These are phyloP conservation scores for Candida montana DNA, from an alignment of 805 yeast species.

Conservation along the genomic window DNA sequence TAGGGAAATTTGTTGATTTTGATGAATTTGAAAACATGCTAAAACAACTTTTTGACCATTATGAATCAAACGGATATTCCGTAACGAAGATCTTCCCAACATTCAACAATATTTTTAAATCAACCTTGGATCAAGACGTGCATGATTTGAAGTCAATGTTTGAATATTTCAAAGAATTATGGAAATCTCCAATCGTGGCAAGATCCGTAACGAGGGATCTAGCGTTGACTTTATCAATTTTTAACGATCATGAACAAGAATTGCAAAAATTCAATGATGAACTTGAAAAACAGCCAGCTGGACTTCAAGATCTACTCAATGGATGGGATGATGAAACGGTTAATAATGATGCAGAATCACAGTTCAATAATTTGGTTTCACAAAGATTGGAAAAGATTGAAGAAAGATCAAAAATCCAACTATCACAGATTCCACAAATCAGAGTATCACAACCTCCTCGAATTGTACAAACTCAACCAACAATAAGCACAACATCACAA, in stretches of 20 bases:
- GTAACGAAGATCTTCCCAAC: too few species aligned
- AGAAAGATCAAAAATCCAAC: not conserved
- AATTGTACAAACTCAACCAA: too few species aligned
- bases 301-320: constrained; percentile 6
- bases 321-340: constrained; percentile 19
- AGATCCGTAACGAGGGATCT: constrained; percentile 12
- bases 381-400: not conserved
- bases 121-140: constrained; percentile 1
- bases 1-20: constrained; percentile 26
- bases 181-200: constrained; percentile 11
- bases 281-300: not conserved
- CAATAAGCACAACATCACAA: not conserved
- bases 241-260: constrained; percentile 12
- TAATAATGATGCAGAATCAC: constrained; percentile 10
- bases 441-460: too few species aligned
- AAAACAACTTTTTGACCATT: constrained; percentile 29
- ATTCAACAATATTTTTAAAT: too few species aligned
- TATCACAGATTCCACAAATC: not conserved
- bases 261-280: not conserved
- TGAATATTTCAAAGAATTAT: constrained; percentile 2
- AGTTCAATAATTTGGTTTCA: constrained; percentile 1
- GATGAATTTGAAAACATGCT: constrained; percentile 36
- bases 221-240: constrained; percentile 10
- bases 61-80: constrained; percentile 24
- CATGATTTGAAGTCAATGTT: not conserved